Percentiles rank a stretch among this genome's conserved stretches.
Evolutionary conservation across 2,329 filamentous ascomycete species (phyloP).

Genomic region (Chaetomium sp.): DNA sequence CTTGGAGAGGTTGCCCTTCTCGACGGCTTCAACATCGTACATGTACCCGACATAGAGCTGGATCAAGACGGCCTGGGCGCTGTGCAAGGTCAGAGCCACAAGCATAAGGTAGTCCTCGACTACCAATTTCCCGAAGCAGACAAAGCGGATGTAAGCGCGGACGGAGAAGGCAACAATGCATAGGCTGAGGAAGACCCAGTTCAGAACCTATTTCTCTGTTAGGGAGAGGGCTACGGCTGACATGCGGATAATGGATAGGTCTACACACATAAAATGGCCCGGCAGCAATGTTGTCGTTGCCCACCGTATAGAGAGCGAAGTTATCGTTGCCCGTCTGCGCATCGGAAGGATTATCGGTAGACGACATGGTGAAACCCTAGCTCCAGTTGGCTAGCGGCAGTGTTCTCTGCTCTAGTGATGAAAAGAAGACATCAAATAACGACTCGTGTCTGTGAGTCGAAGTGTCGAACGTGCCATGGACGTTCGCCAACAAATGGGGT

Average conservation of each 20-base stretch:
- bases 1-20: not conserved
- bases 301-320: not conserved
- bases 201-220: conserved; percentile 1
- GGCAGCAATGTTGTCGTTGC: conserved; percentile 1
- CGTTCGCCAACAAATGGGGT: too few relatives aligned
- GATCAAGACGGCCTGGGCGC: conserved; percentile 4
- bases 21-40: conserved; percentile 18
- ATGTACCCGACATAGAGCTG: conserved; percentile 18
- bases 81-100: conserved; percentile 20
- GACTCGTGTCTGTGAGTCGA: not conserved
- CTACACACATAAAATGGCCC: not conserved
- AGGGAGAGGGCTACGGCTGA: not conserved
- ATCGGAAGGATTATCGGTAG: not conserved
- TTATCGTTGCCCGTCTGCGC: not conserved
- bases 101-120: conserved; percentile 34
- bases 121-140: conserved; percentile 29
- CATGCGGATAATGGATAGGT: not conserved
- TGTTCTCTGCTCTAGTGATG: not conserved
- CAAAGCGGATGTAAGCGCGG: conserved; percentile 23
- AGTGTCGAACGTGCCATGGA: not conserved
- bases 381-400: not conserved
- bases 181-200: conserved; percentile 13
- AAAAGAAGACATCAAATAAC: too few relatives aligned
- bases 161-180: conserved; percentile 14
- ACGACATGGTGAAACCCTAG: not conserved